Percentiles rank a stretch among this genome's conserved stretches.
Evolutionary conservation across 768 basidiomycete species (phyloP).

Genomic region (Lactifluus hygrophoroides): DNA sequence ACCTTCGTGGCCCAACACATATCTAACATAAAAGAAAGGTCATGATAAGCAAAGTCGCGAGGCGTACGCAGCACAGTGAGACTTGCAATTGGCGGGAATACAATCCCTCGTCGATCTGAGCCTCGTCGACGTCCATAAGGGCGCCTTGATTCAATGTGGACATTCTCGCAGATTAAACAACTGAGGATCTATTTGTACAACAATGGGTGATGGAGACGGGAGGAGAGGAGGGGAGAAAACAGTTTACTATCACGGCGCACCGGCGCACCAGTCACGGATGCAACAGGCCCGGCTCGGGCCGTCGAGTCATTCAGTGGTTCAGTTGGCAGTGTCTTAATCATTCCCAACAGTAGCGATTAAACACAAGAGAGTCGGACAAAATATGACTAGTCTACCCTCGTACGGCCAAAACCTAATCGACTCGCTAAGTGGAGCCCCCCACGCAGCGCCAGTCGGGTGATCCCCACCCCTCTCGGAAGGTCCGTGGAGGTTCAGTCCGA

Average conservation of each 20-base stretch:
- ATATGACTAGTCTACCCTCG: constrained; percentile 2
- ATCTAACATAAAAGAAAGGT: constrained; percentile 38
- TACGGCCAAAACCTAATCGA: not conserved
- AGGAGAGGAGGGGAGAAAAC: not conserved
- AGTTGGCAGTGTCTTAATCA: too few species aligned
- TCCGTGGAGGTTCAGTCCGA: not conserved
- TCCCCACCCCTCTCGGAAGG: not conserved
- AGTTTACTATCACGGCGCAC: not conserved
- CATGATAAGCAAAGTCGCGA: constrained; percentile 14
- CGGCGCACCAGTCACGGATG: too few species aligned
- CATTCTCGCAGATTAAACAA: constrained; percentile 25
- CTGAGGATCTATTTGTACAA: constrained; percentile 2
- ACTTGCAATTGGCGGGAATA: constrained; percentile 90
- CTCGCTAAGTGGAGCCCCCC: not conserved
- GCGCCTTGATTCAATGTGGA: constrained; percentile 30
- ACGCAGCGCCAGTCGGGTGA: not conserved
- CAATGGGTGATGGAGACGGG: not conserved
- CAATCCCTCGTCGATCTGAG: constrained; percentile 85
- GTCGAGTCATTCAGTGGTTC: not conserved
- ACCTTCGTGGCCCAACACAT: constrained; percentile 98
- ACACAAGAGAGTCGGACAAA: not conserved
- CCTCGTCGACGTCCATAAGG: constrained; percentile 81
- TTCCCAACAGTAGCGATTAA: not conserved
- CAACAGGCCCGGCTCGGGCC: constrained; percentile 5
- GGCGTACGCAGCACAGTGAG: constrained; percentile 4